Percentiles rank a stretch among this genome's conserved stretches.
phyloP scores from a whole-genome alignment of 2,329 filamentous ascomycete genomes.

The Diplodia seriata region DNA sequence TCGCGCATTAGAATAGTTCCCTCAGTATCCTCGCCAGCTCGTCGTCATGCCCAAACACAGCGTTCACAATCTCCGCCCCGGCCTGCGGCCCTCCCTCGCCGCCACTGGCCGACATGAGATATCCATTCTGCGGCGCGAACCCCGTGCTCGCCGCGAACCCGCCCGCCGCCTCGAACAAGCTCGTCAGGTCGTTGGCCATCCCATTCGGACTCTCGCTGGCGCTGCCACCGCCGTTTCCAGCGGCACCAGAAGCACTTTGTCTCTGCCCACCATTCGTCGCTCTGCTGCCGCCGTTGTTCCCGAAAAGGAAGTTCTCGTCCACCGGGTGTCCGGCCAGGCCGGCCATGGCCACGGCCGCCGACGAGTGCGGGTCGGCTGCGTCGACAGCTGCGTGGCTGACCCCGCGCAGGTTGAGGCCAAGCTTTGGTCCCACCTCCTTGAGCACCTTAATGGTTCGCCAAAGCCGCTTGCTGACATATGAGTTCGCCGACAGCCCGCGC shows the following conservation, averaged over 20 bases:
- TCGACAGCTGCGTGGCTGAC: constrained; percentile 39
- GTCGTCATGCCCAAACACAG: constrained; percentile 62
- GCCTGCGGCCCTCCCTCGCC: constrained; percentile 44
- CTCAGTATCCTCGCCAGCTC: constrained; percentile 66
- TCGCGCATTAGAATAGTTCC: constrained; percentile 60
- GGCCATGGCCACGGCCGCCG: constrained; percentile 70
- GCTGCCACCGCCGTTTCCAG: not conserved
- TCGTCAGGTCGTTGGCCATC: constrained; percentile 68
- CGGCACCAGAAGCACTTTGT: not conserved
- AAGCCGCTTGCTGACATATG: constrained; percentile 73
- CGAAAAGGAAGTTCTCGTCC: constrained; percentile 62
- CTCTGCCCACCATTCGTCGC: constrained; percentile 20
- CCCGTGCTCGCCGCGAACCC: constrained; percentile 47
- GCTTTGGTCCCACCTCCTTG: constrained; percentile 73
- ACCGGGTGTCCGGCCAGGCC: constrained; percentile 68
- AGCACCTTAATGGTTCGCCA: constrained; percentile 76
- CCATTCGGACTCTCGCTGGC: constrained; percentile 64
- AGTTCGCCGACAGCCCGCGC: constrained; percentile 73
- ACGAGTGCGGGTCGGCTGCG: constrained; percentile 63
- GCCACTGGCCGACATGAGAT: constrained; percentile 50
- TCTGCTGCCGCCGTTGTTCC: constrained; percentile 35
- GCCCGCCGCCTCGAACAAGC: constrained; percentile 68
- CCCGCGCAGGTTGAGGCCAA: constrained; percentile 64
- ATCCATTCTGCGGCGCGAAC: constrained; percentile 34
- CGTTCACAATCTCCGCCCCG: constrained; percentile 41